phyloP scores from a whole-genome alignment of 2,329 filamentous ascomycete genomes.

The Ceratocystis papillata region DNA sequence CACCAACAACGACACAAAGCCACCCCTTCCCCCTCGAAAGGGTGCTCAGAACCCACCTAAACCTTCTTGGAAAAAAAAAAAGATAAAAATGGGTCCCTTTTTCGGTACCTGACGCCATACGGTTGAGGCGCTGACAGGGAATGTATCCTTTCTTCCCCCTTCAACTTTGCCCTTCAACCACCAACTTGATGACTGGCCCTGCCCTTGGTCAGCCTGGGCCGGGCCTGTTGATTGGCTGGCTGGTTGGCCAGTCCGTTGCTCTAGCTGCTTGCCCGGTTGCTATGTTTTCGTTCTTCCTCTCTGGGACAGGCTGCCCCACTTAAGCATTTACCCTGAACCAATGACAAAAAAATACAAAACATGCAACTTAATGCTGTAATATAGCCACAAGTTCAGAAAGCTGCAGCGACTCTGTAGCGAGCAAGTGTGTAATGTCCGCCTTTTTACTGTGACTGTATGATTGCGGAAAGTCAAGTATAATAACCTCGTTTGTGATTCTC shows the following conservation, averaged over 20 bases:
- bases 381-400: too few species aligned
- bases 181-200: too few species aligned
- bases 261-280: background rate
- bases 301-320: background rate
- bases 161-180: too few species aligned
- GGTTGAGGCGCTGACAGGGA: conserved; percentile 10
- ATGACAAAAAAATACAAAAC: background rate
- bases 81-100: conserved; percentile 5
- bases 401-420: too few species aligned
- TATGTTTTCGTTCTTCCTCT: conserved; percentile 10
- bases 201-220: too few species aligned
- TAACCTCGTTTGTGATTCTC: too few species aligned
- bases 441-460: too few species aligned
- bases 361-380: too few species aligned
- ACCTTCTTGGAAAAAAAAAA: too few species aligned
- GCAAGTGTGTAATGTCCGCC: too few species aligned
- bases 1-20: background rate
- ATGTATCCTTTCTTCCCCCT: background rate
- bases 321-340: background rate
- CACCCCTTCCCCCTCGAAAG: background rate
- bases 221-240: background rate
- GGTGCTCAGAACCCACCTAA: background rate
- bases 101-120: conserved; percentile 19
- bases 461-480: too few species aligned
- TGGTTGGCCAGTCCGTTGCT: background rate